Percentiles rank a stretch among this genome's conserved stretches.
These are phyloP conservation scores for Petunia axillaris DNA, from an alignment of 257 asterid genomes.

Conservation along the genomic window DNA sequence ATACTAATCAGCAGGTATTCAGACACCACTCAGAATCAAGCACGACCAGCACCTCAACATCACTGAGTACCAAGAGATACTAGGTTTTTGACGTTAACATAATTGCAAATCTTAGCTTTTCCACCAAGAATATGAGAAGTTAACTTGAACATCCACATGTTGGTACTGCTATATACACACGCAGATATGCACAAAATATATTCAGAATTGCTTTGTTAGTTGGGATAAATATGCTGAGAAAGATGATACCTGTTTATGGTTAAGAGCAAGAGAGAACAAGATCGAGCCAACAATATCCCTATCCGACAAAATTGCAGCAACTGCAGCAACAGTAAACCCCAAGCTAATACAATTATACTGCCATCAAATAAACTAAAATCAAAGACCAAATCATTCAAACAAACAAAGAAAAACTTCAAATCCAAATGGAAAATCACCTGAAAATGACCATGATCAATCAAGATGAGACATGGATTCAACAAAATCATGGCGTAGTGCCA, in stretches of 20 bases:
- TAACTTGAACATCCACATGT: neutral
- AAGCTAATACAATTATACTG: constrained; percentile 96
- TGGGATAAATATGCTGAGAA: neutral
- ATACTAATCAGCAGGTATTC: constrained; percentile 1
- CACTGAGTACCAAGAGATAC: neutral
- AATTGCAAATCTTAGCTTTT: neutral
- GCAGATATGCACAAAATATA: neutral
- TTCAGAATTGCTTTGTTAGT: neutral
- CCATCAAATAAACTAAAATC: constrained; percentile 31
- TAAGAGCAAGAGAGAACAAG: constrained; percentile 89
- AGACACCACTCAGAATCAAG: constrained; percentile 16
- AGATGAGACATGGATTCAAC: constrained; percentile 87
- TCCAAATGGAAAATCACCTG: constrained; percentile 45
- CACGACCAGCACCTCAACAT: neutral
- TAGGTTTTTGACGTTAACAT: neutral
- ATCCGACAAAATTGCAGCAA: constrained; percentile 76
- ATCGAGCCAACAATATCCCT: constrained; percentile 79
- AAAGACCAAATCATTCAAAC: constrained; percentile 16
- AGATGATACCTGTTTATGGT: constrained; percentile 83
- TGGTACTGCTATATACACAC: neutral
- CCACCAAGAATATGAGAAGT: constrained; percentile 3
- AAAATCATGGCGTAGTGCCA: constrained; percentile 82
- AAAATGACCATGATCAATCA: constrained; percentile 98
- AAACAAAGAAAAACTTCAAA: neutral
- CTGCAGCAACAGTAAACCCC: constrained; percentile 87